These are phyloP conservation scores for Aspergillus heteromorphus DNA, from an alignment of 495 filamentous ascomycete species.

Conservation along the genomic window DNA sequence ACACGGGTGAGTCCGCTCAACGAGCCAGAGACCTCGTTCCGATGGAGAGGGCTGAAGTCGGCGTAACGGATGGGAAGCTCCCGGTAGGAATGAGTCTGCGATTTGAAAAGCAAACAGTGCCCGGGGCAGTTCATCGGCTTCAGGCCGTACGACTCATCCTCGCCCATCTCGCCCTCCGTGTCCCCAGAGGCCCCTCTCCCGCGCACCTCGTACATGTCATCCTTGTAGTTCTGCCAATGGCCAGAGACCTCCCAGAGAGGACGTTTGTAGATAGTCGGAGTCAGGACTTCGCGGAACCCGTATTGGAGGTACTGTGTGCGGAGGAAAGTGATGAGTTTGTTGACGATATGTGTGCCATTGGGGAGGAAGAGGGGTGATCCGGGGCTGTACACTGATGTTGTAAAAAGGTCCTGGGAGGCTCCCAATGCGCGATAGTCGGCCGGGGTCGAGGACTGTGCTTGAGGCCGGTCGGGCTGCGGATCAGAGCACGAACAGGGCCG, in stretches of 20 bases:
- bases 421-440: constrained; percentile 68
- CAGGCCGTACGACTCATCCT: constrained; percentile 78
- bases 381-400: constrained; percentile 71
- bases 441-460: constrained; percentile 22
- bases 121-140: constrained; percentile 98
- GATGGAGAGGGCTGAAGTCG: constrained; percentile 87
- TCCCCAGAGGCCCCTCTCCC: constrained; percentile 51
- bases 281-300: constrained; percentile 88
- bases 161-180: constrained; percentile 40
- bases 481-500: constrained; percentile 39
- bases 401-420: constrained; percentile 70
- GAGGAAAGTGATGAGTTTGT: constrained; percentile 79
- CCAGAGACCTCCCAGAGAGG: constrained; percentile 84
- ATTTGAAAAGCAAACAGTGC: constrained; percentile 82
- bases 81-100: constrained; percentile 65
- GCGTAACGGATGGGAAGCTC: constrained; percentile 87
- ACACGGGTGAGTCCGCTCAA: constrained; percentile 84
- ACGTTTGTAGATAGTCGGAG: constrained; percentile 90
- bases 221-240: constrained; percentile 89
- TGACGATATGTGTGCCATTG: constrained; percentile 79
- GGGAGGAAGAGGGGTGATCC: constrained; percentile 87
- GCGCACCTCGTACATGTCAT: constrained; percentile 91
- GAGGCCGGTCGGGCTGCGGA: constrained; percentile 8
- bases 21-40: constrained; percentile 83
- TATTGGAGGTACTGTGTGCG: constrained; percentile 81